A percentile compares a stretch with the other conserved stretches of the same genome.
Evolutionary conservation across 805 yeast genomes (phyloP).

Genomic region (Candida ortonii): DNA sequence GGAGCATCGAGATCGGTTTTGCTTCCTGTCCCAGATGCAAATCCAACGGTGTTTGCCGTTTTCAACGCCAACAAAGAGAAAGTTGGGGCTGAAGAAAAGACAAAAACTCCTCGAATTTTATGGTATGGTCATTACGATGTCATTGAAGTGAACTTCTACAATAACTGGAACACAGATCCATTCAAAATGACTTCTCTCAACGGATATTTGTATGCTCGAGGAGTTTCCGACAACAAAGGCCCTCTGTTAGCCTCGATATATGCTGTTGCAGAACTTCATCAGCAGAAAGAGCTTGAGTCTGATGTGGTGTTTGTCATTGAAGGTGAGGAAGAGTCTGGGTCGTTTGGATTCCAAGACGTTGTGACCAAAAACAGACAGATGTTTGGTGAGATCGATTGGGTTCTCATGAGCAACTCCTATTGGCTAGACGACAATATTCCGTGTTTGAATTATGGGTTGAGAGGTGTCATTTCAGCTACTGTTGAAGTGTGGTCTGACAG

Average conservation of each 20-base stretch:
- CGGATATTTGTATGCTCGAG: conserved; percentile 88
- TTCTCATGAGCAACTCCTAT: conserved; percentile 82
- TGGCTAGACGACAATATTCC: conserved; percentile 92
- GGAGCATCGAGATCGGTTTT: conserved; percentile 71
- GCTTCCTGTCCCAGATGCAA: conserved; percentile 71
- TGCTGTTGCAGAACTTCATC: conserved; percentile 73
- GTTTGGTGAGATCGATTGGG: conserved; percentile 84
- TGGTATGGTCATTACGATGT: conserved; percentile 98
- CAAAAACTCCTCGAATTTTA: conserved; percentile 45
- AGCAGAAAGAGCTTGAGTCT: conserved; percentile 48
- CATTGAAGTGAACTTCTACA: conserved; percentile 64
- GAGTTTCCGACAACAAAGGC: conserved; percentile 93
- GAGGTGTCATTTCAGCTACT: conserved; percentile 86
- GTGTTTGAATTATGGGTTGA: conserved; percentile 87
- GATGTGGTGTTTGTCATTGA: conserved; percentile 85
- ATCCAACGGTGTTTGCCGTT: conserved; percentile 79
- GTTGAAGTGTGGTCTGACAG: conserved; percentile 66
- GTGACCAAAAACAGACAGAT: conserved; percentile 47
- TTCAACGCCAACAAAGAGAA: conserved; percentile 50
- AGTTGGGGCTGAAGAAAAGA: conserved; percentile 3
- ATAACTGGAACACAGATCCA: conserved; percentile 74
- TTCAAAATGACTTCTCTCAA: conserved; percentile 70
- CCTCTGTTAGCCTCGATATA: conserved; percentile 84
- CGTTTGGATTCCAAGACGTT: conserved; percentile 75
- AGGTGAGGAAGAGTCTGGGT: conserved; percentile 96